Evolutionary conservation across 257 asterid genomes (phyloP).

Genomic region (Buddleja alternifolia): DNA sequence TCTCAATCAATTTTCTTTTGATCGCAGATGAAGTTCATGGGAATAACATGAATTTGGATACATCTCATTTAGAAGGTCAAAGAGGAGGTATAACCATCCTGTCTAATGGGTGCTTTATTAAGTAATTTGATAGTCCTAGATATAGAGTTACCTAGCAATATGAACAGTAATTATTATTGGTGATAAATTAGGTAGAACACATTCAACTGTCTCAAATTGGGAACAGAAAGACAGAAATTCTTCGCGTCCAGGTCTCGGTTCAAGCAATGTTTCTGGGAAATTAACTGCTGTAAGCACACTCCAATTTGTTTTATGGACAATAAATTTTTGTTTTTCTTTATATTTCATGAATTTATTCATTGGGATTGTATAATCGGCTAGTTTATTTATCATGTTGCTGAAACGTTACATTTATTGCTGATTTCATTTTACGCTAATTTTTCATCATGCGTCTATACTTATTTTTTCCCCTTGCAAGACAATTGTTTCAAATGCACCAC

Average conservation of each 20-base stretch:
- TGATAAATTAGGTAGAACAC: slow-evolving; percentile 55
- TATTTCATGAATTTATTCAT: slow-evolving; percentile 8
- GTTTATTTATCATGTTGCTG: background rate
- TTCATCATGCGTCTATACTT: background rate
- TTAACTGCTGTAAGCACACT: slow-evolving; percentile 42
- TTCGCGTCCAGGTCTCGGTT: slow-evolving; percentile 48
- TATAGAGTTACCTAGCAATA: slow-evolving; percentile 4
- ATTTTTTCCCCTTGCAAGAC: background rate
- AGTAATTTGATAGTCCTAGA: slow-evolving; percentile 11
- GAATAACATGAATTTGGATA: slow-evolving; percentile 50
- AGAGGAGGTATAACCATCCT: slow-evolving; percentile 57
- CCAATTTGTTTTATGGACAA: slow-evolving; percentile 34
- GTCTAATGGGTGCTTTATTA: slow-evolving; percentile 21
- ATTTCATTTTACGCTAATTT: slow-evolving; percentile 13
- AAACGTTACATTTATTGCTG: background rate
- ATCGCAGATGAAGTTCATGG: slow-evolving; percentile 59
- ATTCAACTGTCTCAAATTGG: slow-evolving; percentile 58
- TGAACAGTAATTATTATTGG: slow-evolving; percentile 28
- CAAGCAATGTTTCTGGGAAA: slow-evolving; percentile 58
- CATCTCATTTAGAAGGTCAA: slow-evolving; percentile 58
- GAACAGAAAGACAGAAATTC: slow-evolving; percentile 71
- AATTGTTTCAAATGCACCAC: background rate
- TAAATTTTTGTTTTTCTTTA: slow-evolving; percentile 25
- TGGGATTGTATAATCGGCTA: slow-evolving; percentile 4
- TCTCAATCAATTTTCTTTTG: slow-evolving; percentile 20